A percentile compares a stretch with the other conserved stretches of the same genome.
phyloP scores from a whole-genome alignment of 345 rosid genomes.

The Salix exigua region DNA sequence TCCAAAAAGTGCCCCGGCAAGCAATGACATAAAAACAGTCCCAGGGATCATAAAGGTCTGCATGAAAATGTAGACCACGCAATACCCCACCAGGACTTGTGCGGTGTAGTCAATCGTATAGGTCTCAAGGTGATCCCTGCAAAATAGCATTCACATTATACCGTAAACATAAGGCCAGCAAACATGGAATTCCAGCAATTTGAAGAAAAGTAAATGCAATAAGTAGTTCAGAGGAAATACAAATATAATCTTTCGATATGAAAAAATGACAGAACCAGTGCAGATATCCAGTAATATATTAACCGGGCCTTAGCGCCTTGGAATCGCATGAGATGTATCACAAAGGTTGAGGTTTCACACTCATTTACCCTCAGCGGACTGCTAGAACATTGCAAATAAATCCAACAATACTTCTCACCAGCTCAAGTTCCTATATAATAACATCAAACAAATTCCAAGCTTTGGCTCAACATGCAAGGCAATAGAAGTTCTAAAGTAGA shows the following conservation, averaged over 20 bases:
- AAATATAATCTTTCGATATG: not conserved
- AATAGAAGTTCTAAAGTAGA: not conserved
- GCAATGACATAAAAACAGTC: slow-evolving; percentile 88
- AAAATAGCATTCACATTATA: slow-evolving; percentile 7
- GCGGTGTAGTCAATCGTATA: slow-evolving; percentile 85
- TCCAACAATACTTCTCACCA: not conserved
- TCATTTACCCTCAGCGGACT: not conserved
- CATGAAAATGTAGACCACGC: slow-evolving; percentile 77
- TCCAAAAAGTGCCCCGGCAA: slow-evolving; percentile 93
- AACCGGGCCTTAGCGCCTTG: not conserved
- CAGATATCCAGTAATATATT: not conserved
- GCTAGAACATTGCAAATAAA: not conserved
- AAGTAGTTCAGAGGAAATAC: not conserved
- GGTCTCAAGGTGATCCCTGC: slow-evolving; percentile 79
- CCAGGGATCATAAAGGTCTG: slow-evolving; percentile 97
- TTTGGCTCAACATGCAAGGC: not conserved
- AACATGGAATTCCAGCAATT: not conserved
- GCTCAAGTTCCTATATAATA: not conserved
- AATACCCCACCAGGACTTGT: slow-evolving; percentile 82
- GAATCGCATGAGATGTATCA: not conserved
- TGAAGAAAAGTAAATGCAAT: not conserved
- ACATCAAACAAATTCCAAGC: not conserved
- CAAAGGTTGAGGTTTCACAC: not conserved
- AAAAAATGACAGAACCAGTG: not conserved
- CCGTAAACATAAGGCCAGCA: slow-evolving; percentile 1